Evolutionary conservation across 176 grass and related monocot species (phyloP).

Genomic region (Cocos nucifera): DNA sequence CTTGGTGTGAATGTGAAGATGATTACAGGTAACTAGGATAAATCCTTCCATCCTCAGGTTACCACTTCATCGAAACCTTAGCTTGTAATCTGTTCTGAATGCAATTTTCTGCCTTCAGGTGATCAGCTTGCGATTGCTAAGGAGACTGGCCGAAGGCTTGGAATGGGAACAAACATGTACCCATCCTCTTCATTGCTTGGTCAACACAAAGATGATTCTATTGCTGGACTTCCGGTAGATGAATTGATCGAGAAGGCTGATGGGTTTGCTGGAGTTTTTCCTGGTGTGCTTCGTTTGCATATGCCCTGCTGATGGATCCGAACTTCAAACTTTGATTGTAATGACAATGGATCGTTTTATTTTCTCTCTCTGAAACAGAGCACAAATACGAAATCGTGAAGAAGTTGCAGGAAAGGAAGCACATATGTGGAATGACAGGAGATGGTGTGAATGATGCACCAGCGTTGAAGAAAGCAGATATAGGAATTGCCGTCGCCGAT

Average conservation of each 20-base stretch:
- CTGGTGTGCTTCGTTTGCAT: conserved; percentile 32
- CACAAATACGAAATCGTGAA: conserved; percentile 99
- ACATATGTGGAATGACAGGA: conserved; percentile 96
- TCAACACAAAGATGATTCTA: conserved; percentile 59
- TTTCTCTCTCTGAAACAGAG: conserved; percentile 38
- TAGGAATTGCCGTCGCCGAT: conserved; percentile 94
- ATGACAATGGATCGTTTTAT: neutral
- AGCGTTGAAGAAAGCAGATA: conserved; percentile 91
- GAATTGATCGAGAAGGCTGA: conserved; percentile 99
- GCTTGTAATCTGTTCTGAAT: neutral
- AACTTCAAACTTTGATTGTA: neutral
- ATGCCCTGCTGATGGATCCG: neutral
- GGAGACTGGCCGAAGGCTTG: conserved; percentile 94
- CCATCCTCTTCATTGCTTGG: conserved; percentile 91
- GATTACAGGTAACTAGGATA: conserved; percentile 64
- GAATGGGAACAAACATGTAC: conserved; percentile 99
- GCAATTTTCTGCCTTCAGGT: conserved; percentile 29
- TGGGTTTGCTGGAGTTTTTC: conserved; percentile 99
- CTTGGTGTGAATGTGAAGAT: conserved; percentile 99
- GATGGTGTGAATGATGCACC: conserved; percentile 98
- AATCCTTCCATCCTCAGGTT: neutral
- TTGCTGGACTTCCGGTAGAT: conserved; percentile 69
- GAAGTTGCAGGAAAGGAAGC: conserved; percentile 93
- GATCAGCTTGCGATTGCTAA: conserved; percentile 98
- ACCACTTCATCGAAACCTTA: neutral